Evolutionary conservation across 2,329 filamentous ascomycete species (phyloP).

Genomic region (Aspergillus brasiliensis): DNA sequence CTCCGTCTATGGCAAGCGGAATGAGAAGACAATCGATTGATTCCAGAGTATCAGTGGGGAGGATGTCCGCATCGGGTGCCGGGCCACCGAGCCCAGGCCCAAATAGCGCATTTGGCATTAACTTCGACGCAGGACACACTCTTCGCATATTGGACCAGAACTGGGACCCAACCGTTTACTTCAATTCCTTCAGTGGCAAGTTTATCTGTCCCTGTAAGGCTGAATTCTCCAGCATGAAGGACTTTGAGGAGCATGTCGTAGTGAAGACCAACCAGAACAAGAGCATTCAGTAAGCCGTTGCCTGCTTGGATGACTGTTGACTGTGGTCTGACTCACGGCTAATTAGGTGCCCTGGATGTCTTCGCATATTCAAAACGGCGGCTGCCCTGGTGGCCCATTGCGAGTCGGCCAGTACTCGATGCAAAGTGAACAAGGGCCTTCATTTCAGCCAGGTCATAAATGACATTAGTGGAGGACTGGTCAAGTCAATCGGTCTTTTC

Average conservation of each 20-base stretch:
- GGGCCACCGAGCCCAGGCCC: neutral
- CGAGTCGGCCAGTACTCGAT: conserved; percentile 40
- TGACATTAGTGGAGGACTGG: conserved; percentile 42
- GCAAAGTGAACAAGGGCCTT: conserved; percentile 33
- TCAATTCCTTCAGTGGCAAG: conserved; percentile 28
- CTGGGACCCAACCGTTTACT: conserved; percentile 36
- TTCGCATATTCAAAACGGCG: conserved; percentile 40
- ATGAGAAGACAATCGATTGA: neutral
- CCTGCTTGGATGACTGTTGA: neutral
- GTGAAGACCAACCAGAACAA: conserved; percentile 19
- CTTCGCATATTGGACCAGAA: conserved; percentile 17
- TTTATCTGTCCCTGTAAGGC: conserved; percentile 41
- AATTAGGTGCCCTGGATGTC: conserved; percentile 42
- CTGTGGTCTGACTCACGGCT: conserved; percentile 5
- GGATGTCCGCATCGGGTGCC: neutral
- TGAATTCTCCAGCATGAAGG: conserved; percentile 24
- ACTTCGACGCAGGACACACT: conserved; percentile 11
- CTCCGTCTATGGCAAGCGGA: neutral
- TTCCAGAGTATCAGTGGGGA: neutral
- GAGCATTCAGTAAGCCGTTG: conserved; percentile 22
- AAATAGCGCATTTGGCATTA: neutral
- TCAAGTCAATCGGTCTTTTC: conserved; percentile 35
- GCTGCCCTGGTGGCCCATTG: conserved; percentile 45
- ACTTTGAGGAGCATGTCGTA: conserved; percentile 39
- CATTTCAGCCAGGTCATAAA: conserved; percentile 40